Base-by-base conservation (phyloP, 495 filamentous ascomycete species). In the Daldinia grandis region DNA sequence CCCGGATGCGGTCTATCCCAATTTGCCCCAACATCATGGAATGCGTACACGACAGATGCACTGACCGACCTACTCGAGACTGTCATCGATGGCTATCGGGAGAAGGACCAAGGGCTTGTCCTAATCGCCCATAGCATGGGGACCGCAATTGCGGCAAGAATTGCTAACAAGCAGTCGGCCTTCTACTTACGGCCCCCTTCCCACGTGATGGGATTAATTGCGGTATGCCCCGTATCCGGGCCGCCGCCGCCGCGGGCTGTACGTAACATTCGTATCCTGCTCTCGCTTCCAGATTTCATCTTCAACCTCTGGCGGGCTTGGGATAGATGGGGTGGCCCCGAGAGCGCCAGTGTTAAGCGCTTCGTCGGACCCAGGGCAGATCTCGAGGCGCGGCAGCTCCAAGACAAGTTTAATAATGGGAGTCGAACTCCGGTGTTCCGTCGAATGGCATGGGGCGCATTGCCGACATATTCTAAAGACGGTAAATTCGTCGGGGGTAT, bases 111-210 rank as follows among this genome's bases (percentile, higher is more conserved):
- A 76, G 85, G 88, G 3, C 87, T 97, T 10, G 85, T 98, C 19
- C 76, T 98, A 19, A 86, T 98, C 27, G 93, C 90, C 6, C 95
- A 98, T 76, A 95, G 92, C 70, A 89, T 97, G 85, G 95, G 95
- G 10, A 92, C 90, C 68, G 93, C 92, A 2, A 80, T 97, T 12
- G 89, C 91, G 12, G 90, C 90, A 38, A 78, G 91, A 15, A 82
- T 98, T 38, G 89, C 92, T 49, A 92, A 90, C 19, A 86, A 85
- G 12, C 82, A 83, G 38, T 86, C 84, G 0, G 76, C 84, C 2
- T 68, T 74, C 37, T 70, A 62, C 57, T 76, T 75, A 8, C 78
- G 78, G 4, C 69, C 93, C 30, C 84, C 86, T 69, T 78, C 88
- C 17, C 84, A 92, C 71, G 87, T 96, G 25, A 78, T 91, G 19